phyloP scores from a whole-genome alignment of 148 eudicot species.

The Persicaria maculosa region DNA sequence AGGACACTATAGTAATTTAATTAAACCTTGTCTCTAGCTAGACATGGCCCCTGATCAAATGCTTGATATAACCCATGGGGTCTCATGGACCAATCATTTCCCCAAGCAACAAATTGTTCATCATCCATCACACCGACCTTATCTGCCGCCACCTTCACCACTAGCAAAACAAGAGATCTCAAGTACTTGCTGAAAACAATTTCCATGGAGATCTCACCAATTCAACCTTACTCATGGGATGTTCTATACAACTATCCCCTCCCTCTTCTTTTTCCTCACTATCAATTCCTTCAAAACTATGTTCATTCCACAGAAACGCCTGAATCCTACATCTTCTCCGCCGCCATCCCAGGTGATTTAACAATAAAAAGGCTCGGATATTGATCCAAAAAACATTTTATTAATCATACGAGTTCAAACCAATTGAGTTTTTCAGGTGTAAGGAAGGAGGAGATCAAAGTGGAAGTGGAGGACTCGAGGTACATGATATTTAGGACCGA shows the following conservation, averaged over 20 bases:
- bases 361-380: no score
- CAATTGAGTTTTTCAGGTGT: conserved; percentile 31
- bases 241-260: conserved; percentile 26
- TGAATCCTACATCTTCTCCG: conserved; percentile 68
- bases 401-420: background rate
- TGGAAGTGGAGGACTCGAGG: conserved; percentile 65
- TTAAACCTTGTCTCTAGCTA: no score
- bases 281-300: conserved; percentile 45
- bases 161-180: no score
- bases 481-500: conserved; percentile 63
- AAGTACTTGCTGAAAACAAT: background rate
- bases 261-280: conserved; percentile 28
- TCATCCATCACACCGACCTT: background rate
- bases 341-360: conserved; percentile 51
- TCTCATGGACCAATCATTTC: background rate
- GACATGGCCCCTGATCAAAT: no score
- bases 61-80: no score
- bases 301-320: conserved; percentile 72
- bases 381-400: background rate
- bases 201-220: conserved; percentile 43
- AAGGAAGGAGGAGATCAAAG: conserved; percentile 60
- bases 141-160: background rate
- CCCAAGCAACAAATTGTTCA: background rate
- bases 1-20: no score
- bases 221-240: conserved; percentile 30